Evolutionary conservation across 2,329 filamentous ascomycete species (phyloP).

Genomic region (Arthroderma sp.): DNA sequence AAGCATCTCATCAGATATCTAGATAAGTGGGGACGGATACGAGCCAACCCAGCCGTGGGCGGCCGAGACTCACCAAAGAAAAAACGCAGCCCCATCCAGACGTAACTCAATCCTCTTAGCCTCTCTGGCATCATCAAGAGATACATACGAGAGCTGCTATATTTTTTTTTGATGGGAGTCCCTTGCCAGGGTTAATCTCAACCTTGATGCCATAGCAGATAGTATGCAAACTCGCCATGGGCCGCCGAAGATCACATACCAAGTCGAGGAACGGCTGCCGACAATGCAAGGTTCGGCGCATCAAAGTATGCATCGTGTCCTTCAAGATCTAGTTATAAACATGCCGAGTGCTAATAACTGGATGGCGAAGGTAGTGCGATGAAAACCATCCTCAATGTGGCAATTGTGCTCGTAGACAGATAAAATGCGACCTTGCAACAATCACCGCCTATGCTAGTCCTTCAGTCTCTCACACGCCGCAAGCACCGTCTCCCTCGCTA

Average conservation of each 20-base stretch:
- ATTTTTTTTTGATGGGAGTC: too few relatives aligned
- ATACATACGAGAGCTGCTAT: too few relatives aligned
- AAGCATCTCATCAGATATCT: too few relatives aligned
- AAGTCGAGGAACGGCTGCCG: slow-evolving; percentile 98
- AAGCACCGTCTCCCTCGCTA: neutral
- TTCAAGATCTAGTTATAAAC: neutral
- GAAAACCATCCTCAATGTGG: slow-evolving; percentile 16
- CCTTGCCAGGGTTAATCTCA: too few relatives aligned
- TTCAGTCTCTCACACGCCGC: too few relatives aligned
- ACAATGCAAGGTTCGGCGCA: slow-evolving; percentile 93
- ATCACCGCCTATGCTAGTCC: neutral
- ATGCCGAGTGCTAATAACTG: neutral
- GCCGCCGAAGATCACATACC: slow-evolving; percentile 47
- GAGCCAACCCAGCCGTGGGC: too few relatives aligned
- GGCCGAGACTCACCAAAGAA: too few relatives aligned
- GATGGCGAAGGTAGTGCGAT: slow-evolving; percentile 13
- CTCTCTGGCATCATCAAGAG: too few relatives aligned
- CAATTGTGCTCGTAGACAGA: slow-evolving; percentile 17
- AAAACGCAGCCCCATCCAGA: too few relatives aligned
- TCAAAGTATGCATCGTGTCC: slow-evolving; percentile 32
- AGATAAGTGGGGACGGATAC: too few relatives aligned
- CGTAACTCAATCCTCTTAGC: too few relatives aligned
- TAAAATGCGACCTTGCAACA: slow-evolving; percentile 15
- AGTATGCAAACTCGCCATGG: slow-evolving; percentile 1
- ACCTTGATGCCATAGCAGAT: too few relatives aligned